Evolutionary conservation across 2,329 filamentous ascomycete species (phyloP).

Genomic region (Penicillium crustosum): DNA sequence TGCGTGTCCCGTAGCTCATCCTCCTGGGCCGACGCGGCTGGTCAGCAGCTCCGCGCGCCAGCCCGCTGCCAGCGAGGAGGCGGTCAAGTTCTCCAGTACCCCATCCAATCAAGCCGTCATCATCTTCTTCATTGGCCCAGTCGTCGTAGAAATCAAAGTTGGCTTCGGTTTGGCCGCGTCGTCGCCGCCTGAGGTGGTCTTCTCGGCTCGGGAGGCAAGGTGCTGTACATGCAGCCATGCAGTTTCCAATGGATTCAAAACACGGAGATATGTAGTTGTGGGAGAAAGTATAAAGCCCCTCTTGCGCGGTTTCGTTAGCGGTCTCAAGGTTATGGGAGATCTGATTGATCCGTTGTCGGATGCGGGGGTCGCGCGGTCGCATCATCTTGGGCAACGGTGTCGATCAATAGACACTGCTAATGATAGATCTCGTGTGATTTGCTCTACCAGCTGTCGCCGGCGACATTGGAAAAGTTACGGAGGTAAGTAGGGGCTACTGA

Average conservation of each 20-base stretch:
- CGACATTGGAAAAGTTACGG: constrained; percentile 17
- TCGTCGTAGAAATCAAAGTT: constrained; percentile 98
- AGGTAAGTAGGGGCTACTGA: constrained; percentile 14
- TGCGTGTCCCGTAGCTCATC: constrained; percentile 85
- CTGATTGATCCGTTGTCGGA: constrained; percentile 91
- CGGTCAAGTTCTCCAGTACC: constrained; percentile 83
- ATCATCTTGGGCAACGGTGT: constrained; percentile 49
- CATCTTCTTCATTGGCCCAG: constrained; percentile 70
- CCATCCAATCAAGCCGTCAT: constrained; percentile 69
- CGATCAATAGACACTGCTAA: background rate
- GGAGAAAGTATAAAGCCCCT: constrained; percentile 83
- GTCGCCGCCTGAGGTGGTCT: constrained; percentile 69
- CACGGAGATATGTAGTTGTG: constrained; percentile 85
- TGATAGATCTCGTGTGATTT: background rate
- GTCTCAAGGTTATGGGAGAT: constrained; percentile 87
- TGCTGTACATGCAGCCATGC: constrained; percentile 68
- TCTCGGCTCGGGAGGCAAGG: constrained; percentile 68
- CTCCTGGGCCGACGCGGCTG: constrained; percentile 72
- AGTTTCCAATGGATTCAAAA: constrained; percentile 64
- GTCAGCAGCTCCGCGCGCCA: constrained; percentile 44
- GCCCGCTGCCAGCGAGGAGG: constrained; percentile 67
- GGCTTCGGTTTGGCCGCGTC: constrained; percentile 69
- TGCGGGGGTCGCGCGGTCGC: constrained; percentile 71
- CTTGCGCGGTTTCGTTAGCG: constrained; percentile 88
- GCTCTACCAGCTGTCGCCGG: constrained; percentile 15